phyloP scores from a whole-genome alignment of 1,139 yeast genomes.

The Zygosaccharomyces sapae region DNA sequence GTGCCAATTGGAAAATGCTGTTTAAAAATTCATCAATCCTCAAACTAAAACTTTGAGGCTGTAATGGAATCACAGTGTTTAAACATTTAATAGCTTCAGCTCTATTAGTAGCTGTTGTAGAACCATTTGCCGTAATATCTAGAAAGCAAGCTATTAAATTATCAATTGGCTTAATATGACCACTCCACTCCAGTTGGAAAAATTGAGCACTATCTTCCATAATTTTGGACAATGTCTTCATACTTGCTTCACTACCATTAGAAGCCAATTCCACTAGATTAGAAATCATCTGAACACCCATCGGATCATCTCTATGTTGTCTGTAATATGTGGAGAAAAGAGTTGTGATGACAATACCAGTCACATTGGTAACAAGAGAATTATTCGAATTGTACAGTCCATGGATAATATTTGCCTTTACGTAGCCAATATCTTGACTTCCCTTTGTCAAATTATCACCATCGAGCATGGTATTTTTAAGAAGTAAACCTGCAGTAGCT shows the following conservation, averaged over 20 bases:
- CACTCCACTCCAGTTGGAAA: constrained; percentile 56
- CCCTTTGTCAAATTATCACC: constrained; percentile 30
- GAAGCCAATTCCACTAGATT: constrained; percentile 59
- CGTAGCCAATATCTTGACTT: constrained; percentile 40
- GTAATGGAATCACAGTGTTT: constrained; percentile 68
- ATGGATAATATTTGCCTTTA: constrained; percentile 57
- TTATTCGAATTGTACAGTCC: constrained; percentile 60
- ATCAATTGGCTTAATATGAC: constrained; percentile 52
- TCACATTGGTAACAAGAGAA: constrained; percentile 69
- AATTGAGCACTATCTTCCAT: constrained; percentile 65
- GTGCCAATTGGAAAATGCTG: constrained; percentile 60
- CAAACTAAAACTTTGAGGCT: constrained; percentile 59
- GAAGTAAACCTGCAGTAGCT: constrained; percentile 83
- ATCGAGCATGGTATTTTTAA: constrained; percentile 64
- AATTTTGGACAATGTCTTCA: constrained; percentile 76
- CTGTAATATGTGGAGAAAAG: constrained; percentile 53
- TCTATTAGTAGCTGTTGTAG: constrained; percentile 47
- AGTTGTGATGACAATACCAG: constrained; percentile 87
- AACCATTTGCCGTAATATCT: constrained; percentile 43
- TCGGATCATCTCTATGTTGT: constrained; percentile 37
- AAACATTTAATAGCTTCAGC: constrained; percentile 67
- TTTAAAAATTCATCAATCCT: constrained; percentile 63
- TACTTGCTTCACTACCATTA: constrained; percentile 65
- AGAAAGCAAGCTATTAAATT: constrained; percentile 64
- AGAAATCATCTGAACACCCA: constrained; percentile 65